phyloP scores from a whole-genome alignment of 805 yeast species.

The Kregervanrija pseudodelftensis region DNA sequence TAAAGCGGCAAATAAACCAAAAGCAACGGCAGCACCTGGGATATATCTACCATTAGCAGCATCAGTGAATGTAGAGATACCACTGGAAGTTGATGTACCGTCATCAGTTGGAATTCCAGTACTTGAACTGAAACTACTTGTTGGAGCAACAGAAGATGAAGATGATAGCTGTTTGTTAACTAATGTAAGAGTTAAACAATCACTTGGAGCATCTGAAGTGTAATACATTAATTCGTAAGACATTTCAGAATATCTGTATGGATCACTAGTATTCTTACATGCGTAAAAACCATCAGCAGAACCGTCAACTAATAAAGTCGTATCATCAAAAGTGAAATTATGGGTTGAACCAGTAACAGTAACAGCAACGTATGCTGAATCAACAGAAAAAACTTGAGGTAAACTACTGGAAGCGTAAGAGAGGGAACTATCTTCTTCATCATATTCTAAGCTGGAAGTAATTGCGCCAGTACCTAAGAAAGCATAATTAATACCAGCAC shows the following conservation, averaged over 20 bases:
- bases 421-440: slow-evolving; percentile 8
- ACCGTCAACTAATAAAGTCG: slow-evolving; percentile 25
- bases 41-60: too few relatives aligned
- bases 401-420: slow-evolving; percentile 1
- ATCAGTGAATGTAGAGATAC: too few relatives aligned
- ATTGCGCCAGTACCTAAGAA: slow-evolving; percentile 21
- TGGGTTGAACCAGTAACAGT: slow-evolving; percentile 10
- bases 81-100: too few relatives aligned
- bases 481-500: slow-evolving; percentile 41
- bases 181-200: slow-evolving; percentile 8
- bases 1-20: too few relatives aligned
- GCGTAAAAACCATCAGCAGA: slow-evolving; percentile 32
- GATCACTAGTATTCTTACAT: slow-evolving; percentile 37
- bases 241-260: slow-evolving; percentile 31
- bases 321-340: slow-evolving; percentile 15
- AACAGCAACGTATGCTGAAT: slow-evolving; percentile 7
- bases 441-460: slow-evolving; percentile 10
- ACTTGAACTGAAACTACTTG: too few relatives aligned
- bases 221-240: slow-evolving; percentile 26
- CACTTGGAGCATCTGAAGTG: slow-evolving; percentile 19
- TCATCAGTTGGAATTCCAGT: too few relatives aligned
- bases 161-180: neutral
- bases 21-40: too few relatives aligned
- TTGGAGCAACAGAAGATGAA: too few relatives aligned
- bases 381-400: slow-evolving; percentile 1